phyloP scores from a whole-genome alignment of 1,139 yeast genomes.

The Hemisphaericaspora subhashii region DNA sequence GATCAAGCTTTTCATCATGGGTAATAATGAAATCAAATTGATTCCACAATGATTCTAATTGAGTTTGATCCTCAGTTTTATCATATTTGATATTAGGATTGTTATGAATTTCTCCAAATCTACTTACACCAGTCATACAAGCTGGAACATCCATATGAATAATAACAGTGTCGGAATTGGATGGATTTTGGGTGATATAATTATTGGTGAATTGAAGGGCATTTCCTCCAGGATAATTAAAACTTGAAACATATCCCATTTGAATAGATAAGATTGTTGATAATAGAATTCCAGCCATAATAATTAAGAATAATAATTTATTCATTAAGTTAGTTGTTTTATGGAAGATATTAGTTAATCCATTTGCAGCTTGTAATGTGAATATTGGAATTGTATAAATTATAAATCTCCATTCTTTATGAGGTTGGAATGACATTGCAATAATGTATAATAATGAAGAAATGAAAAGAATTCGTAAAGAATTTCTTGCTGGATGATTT shows the following conservation, averaged over 20 bases:
- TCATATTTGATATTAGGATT: constrained; percentile 57
- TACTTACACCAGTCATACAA: constrained; percentile 85
- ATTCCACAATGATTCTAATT: constrained; percentile 47
- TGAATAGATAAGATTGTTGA: constrained; percentile 46
- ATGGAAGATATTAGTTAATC: constrained; percentile 47
- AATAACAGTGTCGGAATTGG: constrained; percentile 20
- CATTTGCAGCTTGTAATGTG: constrained; percentile 64
- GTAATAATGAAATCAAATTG: constrained; percentile 62
- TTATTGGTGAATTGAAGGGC: constrained; percentile 61
- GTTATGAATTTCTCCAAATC: constrained; percentile 60
- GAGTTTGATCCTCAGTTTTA: constrained; percentile 59
- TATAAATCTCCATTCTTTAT: constrained; percentile 93
- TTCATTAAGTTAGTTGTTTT: constrained; percentile 29
- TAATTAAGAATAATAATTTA: constrained; percentile 26
- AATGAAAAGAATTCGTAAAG: constrained; percentile 33
- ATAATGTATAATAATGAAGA: constrained; percentile 56
- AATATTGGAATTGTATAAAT: constrained; percentile 72
- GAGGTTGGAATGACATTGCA: constrained; percentile 79
- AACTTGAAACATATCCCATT: constrained; percentile 63
- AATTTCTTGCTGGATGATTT: constrained; percentile 36
- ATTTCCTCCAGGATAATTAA: constrained; percentile 88
- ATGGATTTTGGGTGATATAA: constrained; percentile 26
- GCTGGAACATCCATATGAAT: constrained; percentile 80
- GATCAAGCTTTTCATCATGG: constrained; percentile 26
- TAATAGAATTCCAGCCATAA: constrained; percentile 29